Base-by-base conservation (phyloP, 257 asterid species). In the Eustoma russellianum region DNA sequence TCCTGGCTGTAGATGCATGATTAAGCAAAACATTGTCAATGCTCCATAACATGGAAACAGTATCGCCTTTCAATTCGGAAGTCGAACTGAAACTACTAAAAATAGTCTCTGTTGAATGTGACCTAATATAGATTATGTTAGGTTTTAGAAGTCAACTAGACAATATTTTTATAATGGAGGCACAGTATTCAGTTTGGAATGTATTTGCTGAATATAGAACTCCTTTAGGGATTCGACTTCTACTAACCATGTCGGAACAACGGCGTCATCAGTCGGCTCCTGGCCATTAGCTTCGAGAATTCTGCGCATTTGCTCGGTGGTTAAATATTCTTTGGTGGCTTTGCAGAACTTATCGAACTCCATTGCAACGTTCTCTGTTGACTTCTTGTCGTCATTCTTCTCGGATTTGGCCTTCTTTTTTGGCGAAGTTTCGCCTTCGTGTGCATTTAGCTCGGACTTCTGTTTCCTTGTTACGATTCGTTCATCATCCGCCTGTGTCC, bases 211-310 rank as follows among this genome's bases (percentile, higher is more conserved):
- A 24, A 24, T 24, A 24, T 24, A 24, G 30, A 24, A 24, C 30
- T 24, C 30, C 3, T 24, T 45, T 24, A 24, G 30, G 30, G 2
- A 24, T 24, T 24, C 9, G 7, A 5, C 17, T 9, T 8, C 16
- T 14, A 64, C 70, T 57, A 52, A 88, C 97, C 98, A 91, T 85
- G 72, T 74, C 3, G 94, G 88, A 18, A 92, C 93, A 49, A 92
- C 90, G 9, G 90, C 93, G 24, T 80, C 98, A 33, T 74, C 85
- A 6, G 70, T 43, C 0, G 83, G 2, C 51, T 71, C 77, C 63
- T 78, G 86, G 46, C 74, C 86, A 9, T 92, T 92, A 13, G 80
- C 81, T 65, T 83, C 83, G 0, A 92, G 81, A 54, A 92, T 79
- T 49, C 83, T 65, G 0, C 82, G 87, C 97, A 92, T 92, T 69